Evolutionary conservation across 129 eudicot species (phyloP), one percentile per base, ranked within the genome.

Genomic region (Tagetes patula): DNA sequence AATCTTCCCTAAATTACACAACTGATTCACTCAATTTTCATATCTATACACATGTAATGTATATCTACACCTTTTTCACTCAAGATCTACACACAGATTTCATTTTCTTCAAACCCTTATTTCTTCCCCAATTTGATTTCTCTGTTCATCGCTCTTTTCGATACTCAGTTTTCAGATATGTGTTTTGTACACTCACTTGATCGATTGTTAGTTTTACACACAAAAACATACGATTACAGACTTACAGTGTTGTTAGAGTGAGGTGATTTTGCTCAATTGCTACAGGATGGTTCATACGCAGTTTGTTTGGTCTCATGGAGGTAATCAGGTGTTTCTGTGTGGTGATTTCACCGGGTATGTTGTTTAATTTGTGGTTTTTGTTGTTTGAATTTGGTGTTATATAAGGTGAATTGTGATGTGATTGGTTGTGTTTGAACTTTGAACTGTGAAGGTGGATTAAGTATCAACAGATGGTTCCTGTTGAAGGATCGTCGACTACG

Each of bases 221-320:
- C 67, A 32, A n/a, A 10, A 41, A 6, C 52, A 41, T 56, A 41
- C 55, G 0, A 40, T 56, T 55, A 71, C 67, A 56, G 76, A 20
- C 27, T 20, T 20, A 20, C 27, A 20, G 27, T 20, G 27, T 20
- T 40, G 39, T 71, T 71, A 30, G 42, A 0, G 30, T 71, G 76
- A 71, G 54, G 67, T 71, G 56, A 71, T 13, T 71, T 69, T 69
- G 76, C 38, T 37, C 62, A 14, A 56, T 69, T 69, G 76, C 38
- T 37, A 62, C 32, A 56, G 32, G 49, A 54, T 71, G 76, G 76
- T 71, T 71, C 76, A 71, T 56, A 71, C 76, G 30, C 76, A 55
- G 67, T 71, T 86, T 80, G 27, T 73, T 62, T 86, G 90, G 90
- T 69, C 83, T 31, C 80, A 80, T 11, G 90, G 90, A 40, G 90